These are phyloP conservation scores for Tubosaeta brunneosetosa DNA, from an alignment of 768 basidiomycete genomes.

Conservation along the genomic window DNA sequence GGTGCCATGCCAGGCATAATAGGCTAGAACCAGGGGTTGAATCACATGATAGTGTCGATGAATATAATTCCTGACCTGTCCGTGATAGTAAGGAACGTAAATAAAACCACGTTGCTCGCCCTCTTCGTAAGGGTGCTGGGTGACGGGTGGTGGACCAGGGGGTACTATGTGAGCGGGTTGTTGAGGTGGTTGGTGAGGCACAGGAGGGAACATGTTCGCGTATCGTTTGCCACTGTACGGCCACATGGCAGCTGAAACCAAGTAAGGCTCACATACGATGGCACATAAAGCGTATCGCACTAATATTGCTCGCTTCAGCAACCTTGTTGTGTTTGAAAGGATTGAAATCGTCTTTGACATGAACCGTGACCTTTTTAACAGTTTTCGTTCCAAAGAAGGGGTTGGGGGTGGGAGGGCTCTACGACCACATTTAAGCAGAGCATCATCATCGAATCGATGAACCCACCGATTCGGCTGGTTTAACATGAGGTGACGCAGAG, in stretches of 20 bases:
- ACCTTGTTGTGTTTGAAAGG: slow-evolving; percentile 90
- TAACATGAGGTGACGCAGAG: slow-evolving; percentile 56
- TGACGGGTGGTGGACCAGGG: slow-evolving; percentile 62
- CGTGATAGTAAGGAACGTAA: slow-evolving; percentile 80
- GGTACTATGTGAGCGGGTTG: slow-evolving; percentile 65
- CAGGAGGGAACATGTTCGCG: slow-evolving; percentile 66
- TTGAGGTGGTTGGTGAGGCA: slow-evolving; percentile 54
- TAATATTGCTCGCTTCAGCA: slow-evolving; percentile 63
- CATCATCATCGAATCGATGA: neutral
- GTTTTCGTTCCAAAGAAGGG: slow-evolving; percentile 85
- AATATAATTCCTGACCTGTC: slow-evolving; percentile 46
- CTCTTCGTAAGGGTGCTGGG: slow-evolving; percentile 77
- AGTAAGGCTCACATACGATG: neutral
- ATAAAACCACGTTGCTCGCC: slow-evolving; percentile 60
- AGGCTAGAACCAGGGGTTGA: slow-evolving; percentile 38
- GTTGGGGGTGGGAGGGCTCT: slow-evolving; percentile 56
- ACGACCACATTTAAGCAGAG: slow-evolving; percentile 9
- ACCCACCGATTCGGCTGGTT: slow-evolving; percentile 49
- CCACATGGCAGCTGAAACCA: slow-evolving; percentile 64
- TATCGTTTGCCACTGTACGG: slow-evolving; percentile 89
- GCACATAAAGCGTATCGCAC: slow-evolving; percentile 43
- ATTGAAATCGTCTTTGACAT: slow-evolving; percentile 96
- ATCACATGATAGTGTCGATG: neutral
- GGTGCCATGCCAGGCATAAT: slow-evolving; percentile 87
- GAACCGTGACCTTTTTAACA: slow-evolving; percentile 73